Percentiles rank a stretch among this genome's conserved stretches.
phyloP scores from a whole-genome alignment of 2,329 filamentous ascomycete species.

The Leptographium procerum region DNA sequence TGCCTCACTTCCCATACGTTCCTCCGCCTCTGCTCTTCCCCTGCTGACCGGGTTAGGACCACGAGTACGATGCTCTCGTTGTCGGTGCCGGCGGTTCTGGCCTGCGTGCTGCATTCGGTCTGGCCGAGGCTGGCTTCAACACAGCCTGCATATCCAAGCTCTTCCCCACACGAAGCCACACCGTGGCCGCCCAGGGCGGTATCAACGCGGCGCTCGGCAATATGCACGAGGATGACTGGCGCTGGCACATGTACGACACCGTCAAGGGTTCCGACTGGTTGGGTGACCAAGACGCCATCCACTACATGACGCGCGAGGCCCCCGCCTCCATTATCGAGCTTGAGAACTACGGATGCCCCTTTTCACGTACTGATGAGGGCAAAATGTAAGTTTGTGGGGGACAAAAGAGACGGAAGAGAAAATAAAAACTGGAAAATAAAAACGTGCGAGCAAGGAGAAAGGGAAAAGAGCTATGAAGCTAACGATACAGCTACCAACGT shows the following conservation, averaged over 20 bases:
- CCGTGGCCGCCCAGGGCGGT: slow-evolving; percentile 70
- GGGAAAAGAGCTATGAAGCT: neutral
- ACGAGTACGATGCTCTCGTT: slow-evolving; percentile 97
- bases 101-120: slow-evolving; percentile 72
- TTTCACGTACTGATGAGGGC: slow-evolving; percentile 91
- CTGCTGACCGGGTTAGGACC: slow-evolving; percentile 47
- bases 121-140: slow-evolving; percentile 82
- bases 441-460: neutral
- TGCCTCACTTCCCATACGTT: too few species aligned
- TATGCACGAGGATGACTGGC: slow-evolving; percentile 98
- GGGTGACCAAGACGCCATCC: slow-evolving; percentile 92
- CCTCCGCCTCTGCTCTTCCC: neutral
- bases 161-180: slow-evolving; percentile 77
- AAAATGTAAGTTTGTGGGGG: slow-evolving; percentile 57
- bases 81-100: slow-evolving; percentile 76
- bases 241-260: slow-evolving; percentile 99
- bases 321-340: slow-evolving; percentile 86
- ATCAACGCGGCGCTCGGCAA: slow-evolving; percentile 86
- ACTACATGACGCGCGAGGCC: slow-evolving; percentile 96
- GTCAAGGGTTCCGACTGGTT: slow-evolving; percentile 98
- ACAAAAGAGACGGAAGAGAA: too few species aligned
- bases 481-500: slow-evolving; percentile 66
- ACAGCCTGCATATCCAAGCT: slow-evolving; percentile 81
- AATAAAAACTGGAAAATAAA: too few species aligned
- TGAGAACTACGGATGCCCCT: slow-evolving; percentile 95